Conservation (phyloP, 2,329 filamentous ascomycete species). For the Daldinia sp. region DNA sequence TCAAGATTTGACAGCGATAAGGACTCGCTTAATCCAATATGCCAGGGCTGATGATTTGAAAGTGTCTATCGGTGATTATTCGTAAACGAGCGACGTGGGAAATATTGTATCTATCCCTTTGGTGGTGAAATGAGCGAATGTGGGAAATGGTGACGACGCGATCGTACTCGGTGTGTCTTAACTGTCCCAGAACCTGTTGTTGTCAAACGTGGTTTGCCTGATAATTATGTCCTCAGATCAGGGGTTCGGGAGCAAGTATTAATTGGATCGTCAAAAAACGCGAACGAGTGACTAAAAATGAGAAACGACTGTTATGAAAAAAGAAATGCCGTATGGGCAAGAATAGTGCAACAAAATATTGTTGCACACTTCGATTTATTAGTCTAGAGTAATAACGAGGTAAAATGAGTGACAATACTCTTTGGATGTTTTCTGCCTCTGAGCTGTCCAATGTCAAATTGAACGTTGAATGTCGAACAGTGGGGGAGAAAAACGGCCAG, state of each 20-base stretch:
- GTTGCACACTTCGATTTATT: constrained; percentile 12
- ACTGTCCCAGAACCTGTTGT: constrained; percentile 35
- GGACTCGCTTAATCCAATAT: constrained; percentile 26
- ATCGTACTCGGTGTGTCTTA: constrained; percentile 37
- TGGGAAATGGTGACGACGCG: constrained; percentile 33
- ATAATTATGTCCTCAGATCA: constrained; percentile 45
- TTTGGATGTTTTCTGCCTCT: constrained; percentile 34
- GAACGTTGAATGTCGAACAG: no score
- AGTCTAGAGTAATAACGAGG: constrained; percentile 10
- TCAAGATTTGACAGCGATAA: constrained; percentile 10
- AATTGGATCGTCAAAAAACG: constrained; percentile 39
- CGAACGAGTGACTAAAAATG: constrained; percentile 40
- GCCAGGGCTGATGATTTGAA: constrained; percentile 20
- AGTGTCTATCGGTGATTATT: constrained; percentile 18
- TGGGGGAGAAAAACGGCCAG: constrained; percentile 24
- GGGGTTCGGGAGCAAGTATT: constrained; percentile 37
- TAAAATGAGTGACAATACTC: constrained; percentile 38
- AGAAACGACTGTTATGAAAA: constrained; percentile 23
- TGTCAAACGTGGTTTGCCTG: constrained; percentile 42
- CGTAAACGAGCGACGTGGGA: constrained; percentile 33
- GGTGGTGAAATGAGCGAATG: constrained; percentile 40
- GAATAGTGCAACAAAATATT: constrained; percentile 22
- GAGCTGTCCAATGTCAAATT: constrained; percentile 6
- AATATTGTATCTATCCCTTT: constrained; percentile 25
- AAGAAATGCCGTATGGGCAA: constrained; percentile 29